Evolutionary conservation across 176 grass and related monocot genomes (phyloP), one percentile per base, ranked within the genome.

Genomic region (Poa pratensis): DNA sequence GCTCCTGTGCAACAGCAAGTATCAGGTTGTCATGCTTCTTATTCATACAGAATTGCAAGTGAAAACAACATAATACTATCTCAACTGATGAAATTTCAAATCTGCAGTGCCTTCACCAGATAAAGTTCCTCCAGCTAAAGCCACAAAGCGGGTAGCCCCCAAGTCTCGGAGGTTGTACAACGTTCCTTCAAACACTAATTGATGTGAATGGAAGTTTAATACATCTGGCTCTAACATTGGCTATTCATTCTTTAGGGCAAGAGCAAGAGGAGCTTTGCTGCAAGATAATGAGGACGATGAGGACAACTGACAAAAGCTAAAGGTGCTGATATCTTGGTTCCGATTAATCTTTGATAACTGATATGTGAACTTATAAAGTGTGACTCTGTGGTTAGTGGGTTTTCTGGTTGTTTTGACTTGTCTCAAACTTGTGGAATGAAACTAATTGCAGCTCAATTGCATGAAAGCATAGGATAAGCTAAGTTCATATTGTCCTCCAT

Each of bases 181-280:
- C 1, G 50, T 75, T 58, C 51, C 26, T 75, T 52, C 30, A 81
- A 68, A 52, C 12, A 6, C 61, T 84, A 48, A 34, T 62, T 76
- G 57, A 60, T 62, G 3, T 91, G 40, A 82, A 77, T 67, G 11
- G 18, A 75, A 84, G 19, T 79, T 85, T 45, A 73, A 82, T 87
- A 30, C 15, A 39, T 48, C 4, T 45, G 63, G 6, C 76, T 78
- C 39, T 87, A 24, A 83, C 66, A 17, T 53, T 60, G 75, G 69
- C 8, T 81, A 1, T 53, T 75, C 9, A 82, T 80, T 20, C 30
- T 75, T 77, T 73, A 95, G 91, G 86, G 85, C 91, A 65, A 91
- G 90, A 73, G 81, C 42, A 54, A 91, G 93, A 89, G 93, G 96
- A 71, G 93, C 88, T 89, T 79, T 91, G 45, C 89, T 96, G 83